Conservation (phyloP, 768 basidiomycete species). For the Crassisporium funariophilum region DNA sequence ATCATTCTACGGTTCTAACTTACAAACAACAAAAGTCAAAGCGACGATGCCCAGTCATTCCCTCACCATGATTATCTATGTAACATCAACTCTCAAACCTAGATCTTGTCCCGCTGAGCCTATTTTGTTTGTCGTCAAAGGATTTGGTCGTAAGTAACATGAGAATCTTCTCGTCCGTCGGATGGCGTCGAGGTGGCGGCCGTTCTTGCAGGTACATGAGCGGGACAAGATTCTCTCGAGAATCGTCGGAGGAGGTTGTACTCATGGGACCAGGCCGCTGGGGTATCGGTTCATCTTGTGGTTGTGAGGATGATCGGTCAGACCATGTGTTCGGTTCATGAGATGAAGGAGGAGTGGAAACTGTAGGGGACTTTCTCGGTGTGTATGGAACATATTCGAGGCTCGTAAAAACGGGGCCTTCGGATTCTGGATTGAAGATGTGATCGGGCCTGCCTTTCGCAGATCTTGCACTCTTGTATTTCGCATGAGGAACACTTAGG, state of each 20-base stretch:
- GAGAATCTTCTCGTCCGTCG: constrained; percentile 56
- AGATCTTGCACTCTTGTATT: constrained; percentile 72
- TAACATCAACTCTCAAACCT: background rate
- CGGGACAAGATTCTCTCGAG: constrained; percentile 51
- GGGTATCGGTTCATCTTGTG: constrained; percentile 17
- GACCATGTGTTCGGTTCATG: constrained; percentile 18
- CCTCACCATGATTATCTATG: background rate
- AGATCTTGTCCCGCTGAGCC: background rate
- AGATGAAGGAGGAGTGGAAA: constrained; percentile 17
- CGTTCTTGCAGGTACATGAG: constrained; percentile 68
- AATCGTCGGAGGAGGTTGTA: constrained; percentile 33
- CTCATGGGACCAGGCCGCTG: constrained; percentile 28
- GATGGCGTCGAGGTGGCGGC: constrained; percentile 66
- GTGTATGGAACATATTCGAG: constrained; percentile 50
- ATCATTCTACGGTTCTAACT: too few species aligned
- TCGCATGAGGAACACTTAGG: constrained; percentile 61
- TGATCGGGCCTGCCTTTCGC: constrained; percentile 59
- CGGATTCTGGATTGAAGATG: constrained; percentile 47
- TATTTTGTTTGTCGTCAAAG: constrained; percentile 20
- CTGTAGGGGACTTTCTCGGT: constrained; percentile 26
- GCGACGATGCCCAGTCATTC: too few species aligned
- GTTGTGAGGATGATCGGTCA: constrained; percentile 14
- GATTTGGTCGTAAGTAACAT: constrained; percentile 38
- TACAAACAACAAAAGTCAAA: too few species aligned
- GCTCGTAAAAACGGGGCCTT: constrained; percentile 37